Evolutionary conservation across 2,329 filamentous ascomycete species (phyloP).

Genomic region (Tympanopsis confertula): DNA sequence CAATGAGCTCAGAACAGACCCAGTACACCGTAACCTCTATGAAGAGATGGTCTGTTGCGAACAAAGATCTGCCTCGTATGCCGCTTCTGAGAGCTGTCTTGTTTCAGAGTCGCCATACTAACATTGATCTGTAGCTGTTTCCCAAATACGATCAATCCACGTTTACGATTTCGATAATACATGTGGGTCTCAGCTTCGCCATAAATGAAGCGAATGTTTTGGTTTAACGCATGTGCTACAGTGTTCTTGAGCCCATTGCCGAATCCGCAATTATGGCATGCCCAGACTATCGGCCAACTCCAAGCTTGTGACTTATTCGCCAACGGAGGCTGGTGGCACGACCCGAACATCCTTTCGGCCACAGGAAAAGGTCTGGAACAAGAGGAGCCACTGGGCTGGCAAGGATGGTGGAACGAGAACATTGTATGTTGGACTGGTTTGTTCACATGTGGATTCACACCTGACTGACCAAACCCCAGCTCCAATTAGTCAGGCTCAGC

Average conservation of each 20-base stretch:
- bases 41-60: slow-evolving; percentile 55
- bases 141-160: slow-evolving; percentile 52
- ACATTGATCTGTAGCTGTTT: slow-evolving; percentile 23
- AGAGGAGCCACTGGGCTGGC: slow-evolving; percentile 55
- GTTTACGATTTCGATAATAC: slow-evolving; percentile 71
- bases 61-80: slow-evolving; percentile 43
- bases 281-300: slow-evolving; percentile 47
- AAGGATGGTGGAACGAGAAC: slow-evolving; percentile 64
- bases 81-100: neutral
- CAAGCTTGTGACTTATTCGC: slow-evolving; percentile 48
- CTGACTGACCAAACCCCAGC: neutral
- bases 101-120: neutral
- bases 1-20: no score
- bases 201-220: neutral
- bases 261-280: slow-evolving; percentile 58
- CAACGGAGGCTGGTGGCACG: slow-evolving; percentile 65
- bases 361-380: slow-evolving; percentile 53
- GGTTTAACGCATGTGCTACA: slow-evolving; percentile 11
- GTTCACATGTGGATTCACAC: neutral
- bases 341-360: slow-evolving; percentile 50
- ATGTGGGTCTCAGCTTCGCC: slow-evolving; percentile 22
- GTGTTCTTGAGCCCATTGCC: slow-evolving; percentile 60
- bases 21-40: slow-evolving; percentile 48
- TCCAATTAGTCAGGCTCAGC: slow-evolving; percentile 48
- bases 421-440: slow-evolving; percentile 23